Percentiles rank a stretch among this genome's conserved stretches.
Evolutionary conservation across 2,329 filamentous ascomycete genomes (phyloP).

Genomic region (Teratosphaeria pseudoeucalypti): DNA sequence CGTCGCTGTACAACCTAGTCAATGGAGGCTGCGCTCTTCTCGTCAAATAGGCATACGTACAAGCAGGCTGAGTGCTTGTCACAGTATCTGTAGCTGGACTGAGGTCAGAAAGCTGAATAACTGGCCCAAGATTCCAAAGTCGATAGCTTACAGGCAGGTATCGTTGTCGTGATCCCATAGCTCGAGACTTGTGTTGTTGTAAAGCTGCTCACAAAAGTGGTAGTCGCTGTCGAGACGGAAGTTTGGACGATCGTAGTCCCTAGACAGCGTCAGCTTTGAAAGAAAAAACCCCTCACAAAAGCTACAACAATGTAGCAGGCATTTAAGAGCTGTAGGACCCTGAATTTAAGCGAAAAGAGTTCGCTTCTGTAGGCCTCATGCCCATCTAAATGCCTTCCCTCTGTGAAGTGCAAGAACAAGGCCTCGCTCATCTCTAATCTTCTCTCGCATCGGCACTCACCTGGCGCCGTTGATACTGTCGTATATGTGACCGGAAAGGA

Average conservation of each 20-base stretch:
- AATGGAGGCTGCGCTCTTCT: background rate
- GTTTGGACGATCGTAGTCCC: background rate
- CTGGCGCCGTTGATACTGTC: background rate
- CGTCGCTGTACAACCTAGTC: background rate
- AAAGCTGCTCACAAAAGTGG: background rate
- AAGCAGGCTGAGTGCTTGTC: background rate
- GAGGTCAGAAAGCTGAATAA: too few species aligned
- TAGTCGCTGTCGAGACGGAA: background rate
- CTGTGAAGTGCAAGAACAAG: background rate
- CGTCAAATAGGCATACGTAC: background rate
- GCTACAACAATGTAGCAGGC: background rate
- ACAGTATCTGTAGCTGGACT: background rate
- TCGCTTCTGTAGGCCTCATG: background rate
- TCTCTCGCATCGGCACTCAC: background rate
- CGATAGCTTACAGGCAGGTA: background rate
- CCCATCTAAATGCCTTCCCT: background rate
- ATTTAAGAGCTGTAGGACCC: background rate
- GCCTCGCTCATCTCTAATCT: background rate
- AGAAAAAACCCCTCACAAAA: background rate
- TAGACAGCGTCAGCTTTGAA: background rate
- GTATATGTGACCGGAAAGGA: background rate
- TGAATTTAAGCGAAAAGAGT: background rate
- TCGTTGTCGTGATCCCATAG: background rate
- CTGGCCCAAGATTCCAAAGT: too few species aligned
- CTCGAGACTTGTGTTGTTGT: background rate